Evolutionary conservation across 495 filamentous ascomycete species (phyloP), one percentile per base, ranked within the genome.

Genomic region (Penicillium mononematosum): DNA sequence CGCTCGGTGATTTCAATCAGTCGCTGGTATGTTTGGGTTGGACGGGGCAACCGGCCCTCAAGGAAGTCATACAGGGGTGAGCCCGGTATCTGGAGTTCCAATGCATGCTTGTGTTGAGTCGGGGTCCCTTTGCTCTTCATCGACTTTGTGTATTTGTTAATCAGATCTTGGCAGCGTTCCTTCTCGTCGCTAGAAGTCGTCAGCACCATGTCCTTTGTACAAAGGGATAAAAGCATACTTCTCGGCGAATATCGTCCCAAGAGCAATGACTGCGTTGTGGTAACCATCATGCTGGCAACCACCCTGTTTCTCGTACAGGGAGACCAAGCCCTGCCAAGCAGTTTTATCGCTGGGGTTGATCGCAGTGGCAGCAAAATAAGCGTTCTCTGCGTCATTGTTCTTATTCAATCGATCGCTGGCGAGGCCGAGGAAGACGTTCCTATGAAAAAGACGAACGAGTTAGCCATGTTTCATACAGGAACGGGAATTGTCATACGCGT

Each of bases 291-390:
- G 74, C 55, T 87, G 90, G 27, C 78, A 77, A 24, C 74, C 67
- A 4, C 82, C 84, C 64, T 91, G 88, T 56, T 81, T 86, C 64
- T 96, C 89, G 65, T 93, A 96, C 11, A 97, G 65, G 59, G 83
- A 87, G 65, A 94, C 81, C n/a, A 98, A 75, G 6, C 94, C 94
- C 73, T 94, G 88, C 92, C 91, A 98, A 59, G 89, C 88, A 54
- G 90, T 83, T 41, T 80, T 74, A 42, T 90, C 87, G 17, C 77
- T 72, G 11, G 73, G 67, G 53, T 88, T 88, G 34, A 83, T 74
- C 17, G 71, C 73, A n/a, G 89, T 84, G 5, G 94, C 93, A 25
- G 83, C 72, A n/a, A 81, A 72, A 67, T 97, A 98, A 1, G 85
- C 83, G 32, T 75, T 77, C 59, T 92, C 92, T 3, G 92, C 84